Evolutionary conservation across 768 basidiomycete genomes (phyloP), one percentile per base, ranked within the genome.

Genomic region (Infundibulicybe gibba): DNA sequence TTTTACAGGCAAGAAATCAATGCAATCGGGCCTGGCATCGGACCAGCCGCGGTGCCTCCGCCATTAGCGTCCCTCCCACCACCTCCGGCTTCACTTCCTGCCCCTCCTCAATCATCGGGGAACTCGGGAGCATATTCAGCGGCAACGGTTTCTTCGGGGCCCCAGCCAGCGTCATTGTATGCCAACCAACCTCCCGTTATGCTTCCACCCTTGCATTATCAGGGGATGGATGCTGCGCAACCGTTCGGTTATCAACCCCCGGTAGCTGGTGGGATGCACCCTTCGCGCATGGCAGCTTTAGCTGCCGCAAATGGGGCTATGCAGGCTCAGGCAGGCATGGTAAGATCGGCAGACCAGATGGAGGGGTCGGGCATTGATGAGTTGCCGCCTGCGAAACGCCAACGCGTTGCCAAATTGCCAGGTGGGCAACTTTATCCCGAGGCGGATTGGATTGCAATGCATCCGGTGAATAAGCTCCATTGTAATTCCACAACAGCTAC

Each of bases 81-180:
- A 34, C 72, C 82, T 2, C 87, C 85, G 14, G 75, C 83, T 2
- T 86, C 87, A 10, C 73, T 90, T 9, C 91, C 90, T 47, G 77
- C 87, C 35, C 77, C 83, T 34, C 85, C 88, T 19, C 76, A 79
- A 50, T 25, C 25, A 17, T 70, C 74, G 9, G 69, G 65, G 0
- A 62, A 34, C 54, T 68, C 56, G 53, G 65, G 76, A 2, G 80
- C 79, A 1, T 93, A 87, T 59, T 77, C 80, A 9, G 90, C 91
- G 17, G 92, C 94, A 3, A 90, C 88, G 0, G 76, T 97, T 42
- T 90, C 93, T 1, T 92, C 94, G 10, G 94, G 87, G 9, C 94
- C 94, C 6, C 94, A 94, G 54, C 93, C 94, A 11, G 85, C 90
- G 12, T 90, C 90, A 0, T 71, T 77, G 45, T 85, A 80, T 57